Evolutionary conservation across 306 rosid species (phyloP), one percentile per base, ranked within the genome.

Genomic region (Trichosanthes cucumerina): DNA sequence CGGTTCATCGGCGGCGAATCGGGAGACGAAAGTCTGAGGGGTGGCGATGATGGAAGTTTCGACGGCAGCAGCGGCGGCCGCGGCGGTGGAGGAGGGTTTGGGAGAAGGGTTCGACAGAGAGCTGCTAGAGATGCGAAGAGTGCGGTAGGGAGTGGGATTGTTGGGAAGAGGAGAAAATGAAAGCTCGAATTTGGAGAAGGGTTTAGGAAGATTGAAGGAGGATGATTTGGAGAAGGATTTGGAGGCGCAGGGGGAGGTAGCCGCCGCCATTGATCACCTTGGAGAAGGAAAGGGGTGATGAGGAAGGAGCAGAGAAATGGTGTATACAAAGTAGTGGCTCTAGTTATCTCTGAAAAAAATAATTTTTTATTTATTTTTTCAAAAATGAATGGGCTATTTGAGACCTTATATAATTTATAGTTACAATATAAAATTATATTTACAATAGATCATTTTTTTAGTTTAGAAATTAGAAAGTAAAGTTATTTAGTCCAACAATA

Each of bases 191-290:
- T 78, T 66, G 65, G 77, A 57, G 78, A 75, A 46, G 38, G 79
- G 83, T 76, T 68, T 75, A 0, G 62, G 28, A 36, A 80, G 78
- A 28, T 18, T 75, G 19, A 78, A 56, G 11, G 82, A 57, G 16
- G 86, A 80, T 54, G 58, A 3, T 33, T 82, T 63, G 66, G 83
- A 13, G 77, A 81, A 36, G 72, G 72, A 18, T 65, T 36, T 81
- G 77, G 89, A 46, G n/a, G 91, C 41, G 24, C 68, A 53, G 19
- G 72, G 77, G 75, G 84, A 18, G 9, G 82, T 9, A 18, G 86
- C 84, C 53, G 90, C 91, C 95, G 90, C 91, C 95, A 88, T 90
- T 36, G 77, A 6, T 4, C 81, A 66, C 49, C 65, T 53, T 38
- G 49, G 16, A 41, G 75, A 63, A 70, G 72, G 60, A 68, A 33